Conservation (phyloP, 805 yeast species). For the Candida insectalens region DNA sequence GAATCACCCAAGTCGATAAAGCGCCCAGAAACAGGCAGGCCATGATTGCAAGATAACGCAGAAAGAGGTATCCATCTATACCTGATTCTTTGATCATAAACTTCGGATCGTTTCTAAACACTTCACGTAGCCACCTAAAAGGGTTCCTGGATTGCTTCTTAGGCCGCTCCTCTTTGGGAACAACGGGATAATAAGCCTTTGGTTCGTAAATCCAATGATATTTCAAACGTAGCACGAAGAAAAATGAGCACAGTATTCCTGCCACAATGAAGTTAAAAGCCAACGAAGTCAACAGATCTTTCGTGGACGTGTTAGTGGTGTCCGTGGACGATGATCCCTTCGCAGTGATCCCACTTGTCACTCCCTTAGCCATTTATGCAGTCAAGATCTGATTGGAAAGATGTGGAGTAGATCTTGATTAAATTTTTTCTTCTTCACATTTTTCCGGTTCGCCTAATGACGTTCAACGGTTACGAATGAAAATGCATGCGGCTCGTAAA, state of each 20-base stretch:
- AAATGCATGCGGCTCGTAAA: no score
- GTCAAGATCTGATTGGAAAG: no score
- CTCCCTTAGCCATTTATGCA: no score
- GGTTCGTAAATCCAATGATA: slow-evolving; percentile 78
- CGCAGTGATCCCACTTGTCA: no score
- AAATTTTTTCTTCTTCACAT: no score
- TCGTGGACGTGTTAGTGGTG: slow-evolving; percentile 43
- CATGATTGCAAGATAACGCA: slow-evolving; percentile 63
- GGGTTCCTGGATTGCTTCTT: slow-evolving; percentile 65
- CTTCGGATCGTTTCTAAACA: slow-evolving; percentile 58
- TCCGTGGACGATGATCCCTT: neutral
- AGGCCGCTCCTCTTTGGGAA: slow-evolving; percentile 52
- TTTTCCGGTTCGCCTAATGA: no score
- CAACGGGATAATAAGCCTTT: slow-evolving; percentile 56
- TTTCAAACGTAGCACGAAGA: slow-evolving; percentile 56
- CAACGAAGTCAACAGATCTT: slow-evolving; percentile 65
- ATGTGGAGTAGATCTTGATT: no score
- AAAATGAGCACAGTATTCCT: slow-evolving; percentile 48
- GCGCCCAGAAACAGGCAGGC: slow-evolving; percentile 46
- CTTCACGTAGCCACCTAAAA: slow-evolving; percentile 57
- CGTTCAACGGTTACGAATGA: no score
- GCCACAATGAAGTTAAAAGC: slow-evolving; percentile 60
- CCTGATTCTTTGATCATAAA: slow-evolving; percentile 83
- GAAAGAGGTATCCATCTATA: slow-evolving; percentile 86
- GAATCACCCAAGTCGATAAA: slow-evolving; percentile 48